Base-by-base conservation (phyloP, 768 basidiomycete species). In the Boletus vermiculosoides region DNA sequence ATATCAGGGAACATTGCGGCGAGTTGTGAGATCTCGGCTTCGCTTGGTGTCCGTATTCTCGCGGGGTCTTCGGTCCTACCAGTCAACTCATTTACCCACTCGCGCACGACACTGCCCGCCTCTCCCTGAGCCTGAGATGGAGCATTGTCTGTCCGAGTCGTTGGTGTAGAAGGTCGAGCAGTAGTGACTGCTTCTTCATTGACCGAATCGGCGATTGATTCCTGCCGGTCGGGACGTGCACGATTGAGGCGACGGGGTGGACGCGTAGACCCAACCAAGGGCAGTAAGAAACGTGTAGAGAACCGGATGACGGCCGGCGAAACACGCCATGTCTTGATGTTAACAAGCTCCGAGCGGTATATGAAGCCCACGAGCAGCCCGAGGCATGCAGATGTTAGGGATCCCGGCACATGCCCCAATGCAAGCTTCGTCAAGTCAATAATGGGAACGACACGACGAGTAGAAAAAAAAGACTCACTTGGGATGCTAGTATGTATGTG, bases 1-100 rank as follows among this genome's bases (percentile, higher is more conserved):
- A 90, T 66, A 66, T 89, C 83, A 22, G 94, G 93, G 68, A 97
- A 97, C 88, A 97, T 94, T 48, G 73, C 79, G 45, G 83, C 81
- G 52, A 95, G 64, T 46, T 90, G 84, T 9, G 77, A 70, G 51
- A 95, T 89, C 72, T 96, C 94, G 28, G 82, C 76, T 36, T 92
- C 89, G 25, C 80, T 80, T 1, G 92, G 89, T 12, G 85, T 84
- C 41, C 90, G 79, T 51, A 90, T 78, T 22, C 85, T 83, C 31
- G 81, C 78, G 20, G 78, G 74, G 45, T 80, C 79, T 20, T 81
- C 82, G 30, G 78, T 70, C 54, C 85, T 73, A 6, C 90, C 89
- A 2, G 89, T 90, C 62, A 93, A 71, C 61, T 90, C 89, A 56
- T 90, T 79, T 28, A 92, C 86, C 89, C 88, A 90, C 66, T 89